Evolutionary conservation across 306 rosid species (phyloP), one percentile per base, ranked within the genome.

Genomic region (Casuarina cunninghamiana): DNA sequence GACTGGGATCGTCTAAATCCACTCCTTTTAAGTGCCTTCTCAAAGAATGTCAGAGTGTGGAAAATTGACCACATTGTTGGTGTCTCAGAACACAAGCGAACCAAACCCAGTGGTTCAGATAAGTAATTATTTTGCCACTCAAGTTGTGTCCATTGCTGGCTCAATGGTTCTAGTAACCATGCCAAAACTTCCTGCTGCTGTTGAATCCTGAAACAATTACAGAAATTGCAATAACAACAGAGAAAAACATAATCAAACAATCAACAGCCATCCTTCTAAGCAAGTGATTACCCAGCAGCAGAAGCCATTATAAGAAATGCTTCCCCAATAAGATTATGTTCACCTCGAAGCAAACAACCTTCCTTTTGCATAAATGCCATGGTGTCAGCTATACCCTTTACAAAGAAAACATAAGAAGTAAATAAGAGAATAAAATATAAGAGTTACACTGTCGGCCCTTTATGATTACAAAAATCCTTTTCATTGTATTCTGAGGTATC

Each of bases 301-400:
- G 99, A 95, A 77, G 97, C 97, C 99, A 95, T 92, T 66, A 95
- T 75, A 62, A 95, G 99, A 87, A 95, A 95, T 81, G 99, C 97
- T 91, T 95, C 99, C n/a, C 93, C 97, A 5, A 95, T 81, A 84
- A 95, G 91, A 89, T 95, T 95, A 78, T 95, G 99, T 83, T 95
- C 99, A 72, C 97, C 93, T 79, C 90, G 93, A 75, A 83, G 99
- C 79, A 95, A 86, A 72, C 91, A 54, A 61, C 97, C 97, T 75
- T 91, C 97, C 87, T 85, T 89, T 93, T 91, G 96, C 88, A 95
- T 85, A 81, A 87, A 84, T 19, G 88, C 90, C 90, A 93, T 92
- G 69, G 96, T 89, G 76, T 95, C 97, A 19, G 98, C 99, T 86
- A 95, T 90, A 77, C 89, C 97, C 99, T 95, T 81, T 75, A 78